A percentile compares a stretch with the other conserved stretches of the same genome.
Conservation (phyloP, 306 rosid genomes). For the Cucumis hystrix region DNA sequence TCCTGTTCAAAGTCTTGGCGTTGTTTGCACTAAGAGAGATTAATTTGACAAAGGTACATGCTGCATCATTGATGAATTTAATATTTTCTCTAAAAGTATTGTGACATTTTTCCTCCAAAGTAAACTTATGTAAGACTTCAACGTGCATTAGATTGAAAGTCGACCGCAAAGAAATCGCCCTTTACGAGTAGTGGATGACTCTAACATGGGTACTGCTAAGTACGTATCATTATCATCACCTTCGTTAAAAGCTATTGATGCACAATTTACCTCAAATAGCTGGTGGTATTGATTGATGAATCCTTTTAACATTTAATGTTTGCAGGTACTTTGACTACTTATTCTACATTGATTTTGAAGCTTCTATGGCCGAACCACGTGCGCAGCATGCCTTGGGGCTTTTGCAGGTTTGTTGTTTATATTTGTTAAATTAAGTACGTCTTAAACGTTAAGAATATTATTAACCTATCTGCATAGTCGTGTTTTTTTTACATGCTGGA, state of each 20-base stretch:
- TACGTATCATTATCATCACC: slow-evolving; percentile 23
- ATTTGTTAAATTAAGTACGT: background rate
- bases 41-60: slow-evolving; percentile 51
- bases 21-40: slow-evolving; percentile 67
- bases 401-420: slow-evolving; percentile 44
- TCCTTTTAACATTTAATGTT: slow-evolving; percentile 2
- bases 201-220: slow-evolving; percentile 66
- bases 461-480: background rate
- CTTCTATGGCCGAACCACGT: slow-evolving; percentile 82
- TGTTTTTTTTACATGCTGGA: background rate
- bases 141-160: slow-evolving; percentile 50
- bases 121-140: background rate
- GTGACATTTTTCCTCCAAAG: background rate
- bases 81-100: background rate
- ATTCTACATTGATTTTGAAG: slow-evolving; percentile 78
- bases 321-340: slow-evolving; percentile 79
- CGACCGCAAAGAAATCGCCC: slow-evolving; percentile 67
- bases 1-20: slow-evolving; percentile 76
- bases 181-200: slow-evolving; percentile 58
- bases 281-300: background rate
- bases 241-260: background rate
- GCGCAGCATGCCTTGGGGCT: slow-evolving; percentile 65
- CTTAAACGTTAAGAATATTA: background rate
- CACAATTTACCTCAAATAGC: background rate
- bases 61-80: background rate